Evolutionary conservation across 1,284 basidiomycete genomes (phyloP).

Genomic region (Austroboletus novae-zelandiae): DNA sequence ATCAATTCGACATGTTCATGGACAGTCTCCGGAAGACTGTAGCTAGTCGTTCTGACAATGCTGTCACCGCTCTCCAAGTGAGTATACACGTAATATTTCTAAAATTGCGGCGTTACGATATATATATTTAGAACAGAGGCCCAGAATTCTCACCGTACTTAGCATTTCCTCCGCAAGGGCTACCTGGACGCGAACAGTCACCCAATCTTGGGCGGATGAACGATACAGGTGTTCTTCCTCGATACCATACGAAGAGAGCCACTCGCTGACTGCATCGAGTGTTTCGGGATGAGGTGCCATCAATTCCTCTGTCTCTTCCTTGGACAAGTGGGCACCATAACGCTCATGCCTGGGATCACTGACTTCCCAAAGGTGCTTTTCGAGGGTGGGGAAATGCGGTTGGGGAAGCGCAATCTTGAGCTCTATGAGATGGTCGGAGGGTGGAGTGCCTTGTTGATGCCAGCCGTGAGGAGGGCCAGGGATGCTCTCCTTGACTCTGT

Average conservation of each 20-base stretch:
- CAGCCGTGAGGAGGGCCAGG: constrained; percentile 17
- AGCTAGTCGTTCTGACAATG: constrained; percentile 66
- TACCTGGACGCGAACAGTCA: constrained; percentile 59
- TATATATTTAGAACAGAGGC: background rate
- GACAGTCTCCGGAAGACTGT: constrained; percentile 63
- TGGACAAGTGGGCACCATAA: constrained; percentile 68
- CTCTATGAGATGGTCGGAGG: constrained; percentile 12
- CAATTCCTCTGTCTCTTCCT: constrained; percentile 59
- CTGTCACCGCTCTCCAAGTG: constrained; percentile 51
- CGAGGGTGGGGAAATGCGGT: constrained; percentile 55
- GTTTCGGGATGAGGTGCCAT: constrained; percentile 58
- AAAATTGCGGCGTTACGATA: background rate
- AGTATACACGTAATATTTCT: constrained; percentile 65
- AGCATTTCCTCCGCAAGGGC: constrained; percentile 65
- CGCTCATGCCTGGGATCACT: constrained; percentile 60
- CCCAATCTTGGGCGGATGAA: constrained; percentile 69
- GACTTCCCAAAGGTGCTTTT: constrained; percentile 63
- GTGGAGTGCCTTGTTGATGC: constrained; percentile 10
- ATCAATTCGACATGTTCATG: constrained; percentile 67
- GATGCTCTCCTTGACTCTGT: constrained; percentile 25
- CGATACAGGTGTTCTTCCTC: constrained; percentile 44
- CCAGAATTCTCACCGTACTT: constrained; percentile 48
- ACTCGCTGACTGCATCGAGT: constrained; percentile 53
- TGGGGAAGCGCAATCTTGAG: constrained; percentile 50
- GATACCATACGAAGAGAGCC: constrained; percentile 60